Conservation (phyloP, 345 rosid genomes). For the Euphorbia pulcherrima region DNA sequence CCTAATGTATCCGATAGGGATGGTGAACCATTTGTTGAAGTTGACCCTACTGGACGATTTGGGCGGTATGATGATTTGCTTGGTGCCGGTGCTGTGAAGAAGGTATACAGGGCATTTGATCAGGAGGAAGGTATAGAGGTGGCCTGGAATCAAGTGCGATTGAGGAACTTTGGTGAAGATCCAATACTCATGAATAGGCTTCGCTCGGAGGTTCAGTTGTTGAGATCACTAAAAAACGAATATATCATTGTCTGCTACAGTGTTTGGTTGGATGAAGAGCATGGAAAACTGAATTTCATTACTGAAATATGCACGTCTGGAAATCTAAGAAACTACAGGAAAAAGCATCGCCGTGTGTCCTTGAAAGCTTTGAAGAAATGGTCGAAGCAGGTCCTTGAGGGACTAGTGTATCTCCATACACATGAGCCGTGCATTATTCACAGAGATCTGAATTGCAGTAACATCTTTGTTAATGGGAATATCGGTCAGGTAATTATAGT, state of each 20-base stretch:
- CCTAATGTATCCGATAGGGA: conserved; percentile 35
- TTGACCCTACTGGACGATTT: conserved; percentile 59
- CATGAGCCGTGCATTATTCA: conserved; percentile 71
- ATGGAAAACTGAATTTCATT: conserved; percentile 51
- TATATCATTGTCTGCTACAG: conserved; percentile 58
- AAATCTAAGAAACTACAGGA: conserved; percentile 55
- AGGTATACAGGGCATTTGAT: conserved; percentile 70
- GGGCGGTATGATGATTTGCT: conserved; percentile 57
- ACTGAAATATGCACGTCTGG: conserved; percentile 74
- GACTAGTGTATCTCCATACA: conserved; percentile 57
- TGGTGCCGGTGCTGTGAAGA: conserved; percentile 63
- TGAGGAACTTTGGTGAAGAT: conserved; percentile 46
- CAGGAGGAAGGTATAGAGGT: conserved; percentile 74
- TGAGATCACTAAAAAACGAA: conserved; percentile 51
- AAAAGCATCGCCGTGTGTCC: conserved; percentile 65
- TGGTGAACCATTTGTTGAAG: conserved; percentile 50
- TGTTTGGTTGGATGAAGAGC: conserved; percentile 52
- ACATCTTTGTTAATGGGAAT: conserved; percentile 67
- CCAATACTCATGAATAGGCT: conserved; percentile 49
- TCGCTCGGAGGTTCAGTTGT: conserved; percentile 56
- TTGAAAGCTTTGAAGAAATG: conserved; percentile 67
- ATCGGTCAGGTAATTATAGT: conserved; percentile 44
- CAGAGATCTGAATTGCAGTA: conserved; percentile 65
- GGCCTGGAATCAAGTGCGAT: conserved; percentile 68
- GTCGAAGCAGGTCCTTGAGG: conserved; percentile 62